Base-by-base conservation (phyloP, 805 yeast species). In the Cyberlindnera amylophila region DNA sequence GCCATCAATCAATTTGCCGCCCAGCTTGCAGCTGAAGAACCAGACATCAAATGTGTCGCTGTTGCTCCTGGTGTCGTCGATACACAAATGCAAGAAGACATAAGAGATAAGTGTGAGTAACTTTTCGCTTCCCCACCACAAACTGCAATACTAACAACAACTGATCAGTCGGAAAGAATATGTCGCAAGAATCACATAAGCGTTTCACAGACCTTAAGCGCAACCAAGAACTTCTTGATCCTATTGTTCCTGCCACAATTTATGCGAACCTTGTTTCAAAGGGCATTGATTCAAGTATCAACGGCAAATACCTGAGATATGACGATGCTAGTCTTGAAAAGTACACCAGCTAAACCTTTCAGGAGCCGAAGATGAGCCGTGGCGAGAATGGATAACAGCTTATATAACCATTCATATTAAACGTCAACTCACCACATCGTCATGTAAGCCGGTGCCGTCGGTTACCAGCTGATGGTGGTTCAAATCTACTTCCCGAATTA, bases 31-130 rank as follows among this genome's bases (percentile, higher is more conserved):
- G 68, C 65, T 6, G 96, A 89, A 55, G 89, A 85, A 58, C 66
- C 71, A 1, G 70, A 66, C 0, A 64, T 88, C n/a, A 62, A 66
- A 28, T 69, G 83, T 4, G 65, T 89, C 10, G 71, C 96, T 0
- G 72, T 93, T 18, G 96, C 96, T 0, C 98, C 98, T 0, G 98
- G 99, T 4, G 95, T 88, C 1, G 97, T 93, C 2, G 87, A 87
- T 58, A 91, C 99, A 1, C 69, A 69, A 16, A 91, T 93, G 98
- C 98, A 93, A 65, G 60, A 51, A 7, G 82, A 79, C 41, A 89
- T 91, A 44, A 77, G 98, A 53, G 82, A 77, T 14, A 71, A 63
- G 34, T 78, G 49, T 41, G 28, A 31, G 49, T 41, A 4, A 21
- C 24, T 13, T 10, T 4, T 4, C 23, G 3, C 14, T 7, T 30